A percentile compares a stretch with the other conserved stretches of the same genome.
Conservation (phyloP, 1,284 basidiomycete genomes). For the Meripilus lineatus region DNA sequence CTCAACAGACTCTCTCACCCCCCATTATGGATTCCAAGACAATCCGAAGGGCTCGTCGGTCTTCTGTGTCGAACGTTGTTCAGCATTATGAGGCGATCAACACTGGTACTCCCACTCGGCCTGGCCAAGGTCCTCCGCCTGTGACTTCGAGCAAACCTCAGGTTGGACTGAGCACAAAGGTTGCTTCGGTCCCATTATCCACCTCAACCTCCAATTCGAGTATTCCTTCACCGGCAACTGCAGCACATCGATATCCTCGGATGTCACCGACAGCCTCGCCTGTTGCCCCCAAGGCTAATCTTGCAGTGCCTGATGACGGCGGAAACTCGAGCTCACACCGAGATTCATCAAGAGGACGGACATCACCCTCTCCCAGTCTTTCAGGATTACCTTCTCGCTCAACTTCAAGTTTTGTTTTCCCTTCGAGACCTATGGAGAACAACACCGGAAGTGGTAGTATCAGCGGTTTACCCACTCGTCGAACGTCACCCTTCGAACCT, state of each 20-base stretch:
- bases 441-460: background rate
- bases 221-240: conserved; percentile 21
- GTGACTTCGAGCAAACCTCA: conserved; percentile 31
- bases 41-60: conserved; percentile 44
- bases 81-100: conserved; percentile 69
- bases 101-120: conserved; percentile 17
- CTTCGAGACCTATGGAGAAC: conserved; percentile 1
- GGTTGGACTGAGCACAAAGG: conserved; percentile 21
- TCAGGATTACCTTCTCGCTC: conserved; percentile 3
- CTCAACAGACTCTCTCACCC: conserved; percentile 24
- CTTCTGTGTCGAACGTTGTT: conserved; percentile 80
- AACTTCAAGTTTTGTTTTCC: too few species aligned
- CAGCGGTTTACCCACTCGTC: conserved; percentile 1
- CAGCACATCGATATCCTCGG: conserved; percentile 27
- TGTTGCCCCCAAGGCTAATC: conserved; percentile 17
- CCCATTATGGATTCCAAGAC: conserved; percentile 20
- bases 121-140: conserved; percentile 20
- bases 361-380: conserved; percentile 17
- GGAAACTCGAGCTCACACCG: conserved; percentile 14
- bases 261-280: conserved; percentile 26
- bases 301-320: conserved; percentile 22
- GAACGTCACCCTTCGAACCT: conserved; percentile 19
- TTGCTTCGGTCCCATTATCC: conserved; percentile 16
- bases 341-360: conserved; percentile 20
- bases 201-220: conserved; percentile 3